Conservation (phyloP, 2,329 filamentous ascomycete species). For the Claviceps paspali region DNA sequence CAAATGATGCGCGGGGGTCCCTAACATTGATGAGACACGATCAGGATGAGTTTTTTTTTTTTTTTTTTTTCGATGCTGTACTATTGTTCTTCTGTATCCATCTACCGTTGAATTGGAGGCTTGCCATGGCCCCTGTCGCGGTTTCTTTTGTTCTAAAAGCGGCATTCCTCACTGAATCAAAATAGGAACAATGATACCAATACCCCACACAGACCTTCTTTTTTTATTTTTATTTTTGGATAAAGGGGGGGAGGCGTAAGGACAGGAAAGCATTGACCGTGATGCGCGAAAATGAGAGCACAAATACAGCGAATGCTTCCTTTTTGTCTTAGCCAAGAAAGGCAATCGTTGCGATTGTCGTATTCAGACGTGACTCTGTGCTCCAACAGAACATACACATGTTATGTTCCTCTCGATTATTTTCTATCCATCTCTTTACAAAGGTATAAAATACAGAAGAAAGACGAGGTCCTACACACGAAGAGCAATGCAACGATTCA, state of each 20-base stretch:
- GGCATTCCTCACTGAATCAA: background rate
- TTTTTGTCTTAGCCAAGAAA: too few species aligned
- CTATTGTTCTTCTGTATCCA: too few species aligned
- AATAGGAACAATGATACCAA: background rate
- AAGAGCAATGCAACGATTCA: background rate
- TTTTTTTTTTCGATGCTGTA: background rate
- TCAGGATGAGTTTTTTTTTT: too few species aligned
- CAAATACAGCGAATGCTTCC: too few species aligned
- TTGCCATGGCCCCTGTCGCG: too few species aligned
- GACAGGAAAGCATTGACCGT: background rate
- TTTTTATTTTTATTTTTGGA: too few species aligned
- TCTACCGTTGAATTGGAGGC: too few species aligned
- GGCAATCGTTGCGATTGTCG: too few species aligned
- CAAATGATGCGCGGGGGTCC: constrained; percentile 24
- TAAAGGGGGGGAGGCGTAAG: background rate
- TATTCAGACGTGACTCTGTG: too few species aligned
- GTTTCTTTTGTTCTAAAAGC: background rate
- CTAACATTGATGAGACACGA: constrained; percentile 2
- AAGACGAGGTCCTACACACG: background rate
- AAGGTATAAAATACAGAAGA: background rate
- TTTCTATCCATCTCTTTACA: background rate
- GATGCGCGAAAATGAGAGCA: background rate
- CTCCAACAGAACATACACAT: too few species aligned
- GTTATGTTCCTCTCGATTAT: too few species aligned
- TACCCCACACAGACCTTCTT: background rate